phyloP scores from a whole-genome alignment of 331 rosid species.

The Spiraea crenata region DNA sequence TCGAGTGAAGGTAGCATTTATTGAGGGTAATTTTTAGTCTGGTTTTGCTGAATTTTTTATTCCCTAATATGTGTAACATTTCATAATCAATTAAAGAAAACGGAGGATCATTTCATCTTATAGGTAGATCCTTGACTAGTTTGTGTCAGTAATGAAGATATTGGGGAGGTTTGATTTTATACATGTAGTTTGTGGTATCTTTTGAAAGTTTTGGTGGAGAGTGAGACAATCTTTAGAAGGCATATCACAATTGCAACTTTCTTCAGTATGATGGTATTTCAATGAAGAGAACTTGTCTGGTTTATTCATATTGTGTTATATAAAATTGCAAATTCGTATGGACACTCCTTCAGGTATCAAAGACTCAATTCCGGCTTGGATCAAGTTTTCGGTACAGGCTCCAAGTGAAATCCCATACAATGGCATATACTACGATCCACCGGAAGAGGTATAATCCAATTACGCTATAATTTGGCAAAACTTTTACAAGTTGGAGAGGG shows the following conservation, averaged over 20 bases:
- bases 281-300: neutral
- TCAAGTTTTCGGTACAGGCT: constrained; percentile 84
- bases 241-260: neutral
- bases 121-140: neutral
- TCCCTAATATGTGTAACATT: neutral
- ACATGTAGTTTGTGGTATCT: neutral
- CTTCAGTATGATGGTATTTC: neutral
- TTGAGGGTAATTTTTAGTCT: neutral
- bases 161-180: neutral
- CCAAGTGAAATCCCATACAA: constrained; percentile 86
- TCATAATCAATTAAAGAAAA: neutral
- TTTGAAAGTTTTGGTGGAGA: neutral
- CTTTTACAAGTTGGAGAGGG: neutral
- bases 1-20: constrained; percentile 83
- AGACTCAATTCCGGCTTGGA: constrained; percentile 98
- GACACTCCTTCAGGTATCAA: constrained; percentile 86
- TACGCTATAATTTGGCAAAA: neutral
- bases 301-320: constrained; percentile 2
- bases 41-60: neutral
- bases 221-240: neutral
- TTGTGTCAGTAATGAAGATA: neutral
- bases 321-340: constrained; percentile 71
- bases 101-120: neutral
- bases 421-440: constrained; percentile 94
- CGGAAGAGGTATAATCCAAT: constrained; percentile 69